Evolutionary conservation across 176 grass and related monocot species (phyloP).

Genomic region (Aegilops umbellulata): DNA sequence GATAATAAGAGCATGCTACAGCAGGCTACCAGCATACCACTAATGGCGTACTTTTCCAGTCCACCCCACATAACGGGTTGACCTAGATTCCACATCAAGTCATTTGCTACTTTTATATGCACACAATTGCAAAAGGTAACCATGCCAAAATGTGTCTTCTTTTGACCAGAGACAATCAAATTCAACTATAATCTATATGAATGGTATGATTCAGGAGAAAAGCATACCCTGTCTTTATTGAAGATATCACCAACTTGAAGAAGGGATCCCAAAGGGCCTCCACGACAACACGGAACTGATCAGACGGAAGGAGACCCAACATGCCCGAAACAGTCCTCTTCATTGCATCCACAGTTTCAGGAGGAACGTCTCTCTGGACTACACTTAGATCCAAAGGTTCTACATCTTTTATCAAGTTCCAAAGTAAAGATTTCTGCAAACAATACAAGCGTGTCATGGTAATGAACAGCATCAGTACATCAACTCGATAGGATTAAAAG

Average conservation of each 20-base stretch:
- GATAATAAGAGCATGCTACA: slow-evolving; percentile 1
- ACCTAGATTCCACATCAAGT: neutral
- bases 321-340: slow-evolving; percentile 95
- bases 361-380: slow-evolving; percentile 83
- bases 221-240: slow-evolving; percentile 92
- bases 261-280: slow-evolving; percentile 85
- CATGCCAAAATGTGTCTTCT: slow-evolving; percentile 9
- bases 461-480: neutral
- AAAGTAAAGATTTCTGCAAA: slow-evolving; percentile 72
- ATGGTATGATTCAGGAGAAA: slow-evolving; percentile 6
- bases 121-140: neutral
- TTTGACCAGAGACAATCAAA: slow-evolving; percentile 16
- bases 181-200: neutral
- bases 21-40: neutral
- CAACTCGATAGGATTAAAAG: neutral
- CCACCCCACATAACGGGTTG: neutral
- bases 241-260: slow-evolving; percentile 89
- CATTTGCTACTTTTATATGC: neutral
- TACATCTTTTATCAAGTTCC: slow-evolving; percentile 89
- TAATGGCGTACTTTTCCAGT: neutral
- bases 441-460: neutral
- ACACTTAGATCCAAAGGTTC: slow-evolving; percentile 79
- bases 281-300: slow-evolving; percentile 79
- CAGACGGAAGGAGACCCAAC: slow-evolving; percentile 85
- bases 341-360: slow-evolving; percentile 85